phyloP scores from a whole-genome alignment of 305 asterid genomes.

The Fraxinus platypoda region DNA sequence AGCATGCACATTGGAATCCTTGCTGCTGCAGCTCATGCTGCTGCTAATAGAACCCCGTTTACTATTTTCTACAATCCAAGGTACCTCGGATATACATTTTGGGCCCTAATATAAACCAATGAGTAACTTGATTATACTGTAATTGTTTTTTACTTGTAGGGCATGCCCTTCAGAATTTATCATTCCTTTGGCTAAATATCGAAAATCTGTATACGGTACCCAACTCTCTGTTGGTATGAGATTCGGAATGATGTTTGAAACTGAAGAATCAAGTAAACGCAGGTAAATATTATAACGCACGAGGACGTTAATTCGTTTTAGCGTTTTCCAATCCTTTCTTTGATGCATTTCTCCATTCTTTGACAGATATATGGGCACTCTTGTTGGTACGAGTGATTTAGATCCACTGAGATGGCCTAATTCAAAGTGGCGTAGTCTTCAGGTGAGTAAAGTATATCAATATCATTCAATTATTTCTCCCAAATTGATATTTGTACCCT shows the following conservation, averaged over 20 bases:
- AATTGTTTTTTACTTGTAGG: conserved; percentile 36
- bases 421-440: conserved; percentile 91
- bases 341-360: not conserved
- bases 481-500: not conserved
- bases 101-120: not conserved
- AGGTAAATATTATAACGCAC: conserved; percentile 37
- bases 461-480: not conserved
- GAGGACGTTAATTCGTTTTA: not conserved
- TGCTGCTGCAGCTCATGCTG: conserved; percentile 97
- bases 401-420: conserved; percentile 95
- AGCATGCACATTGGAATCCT: conserved; percentile 97
- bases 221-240: conserved; percentile 86
- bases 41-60: conserved; percentile 76
- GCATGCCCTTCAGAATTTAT: conserved; percentile 94
- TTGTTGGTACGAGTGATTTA: conserved; percentile 63
- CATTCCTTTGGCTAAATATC: conserved; percentile 63
- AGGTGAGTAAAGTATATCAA: conserved; percentile 36
- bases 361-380: conserved; percentile 82
- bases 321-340: conserved; percentile 1
- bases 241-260: conserved; percentile 95
- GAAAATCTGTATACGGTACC: conserved; percentile 69
- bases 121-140: not conserved
- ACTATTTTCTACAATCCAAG: conserved; percentile 92
- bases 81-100: conserved; percentile 27
- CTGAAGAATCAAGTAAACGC: conserved; percentile 88